These are phyloP conservation scores for Penicillium soppii DNA, from an alignment of 495 filamentous ascomycete species.

Conservation along the genomic window DNA sequence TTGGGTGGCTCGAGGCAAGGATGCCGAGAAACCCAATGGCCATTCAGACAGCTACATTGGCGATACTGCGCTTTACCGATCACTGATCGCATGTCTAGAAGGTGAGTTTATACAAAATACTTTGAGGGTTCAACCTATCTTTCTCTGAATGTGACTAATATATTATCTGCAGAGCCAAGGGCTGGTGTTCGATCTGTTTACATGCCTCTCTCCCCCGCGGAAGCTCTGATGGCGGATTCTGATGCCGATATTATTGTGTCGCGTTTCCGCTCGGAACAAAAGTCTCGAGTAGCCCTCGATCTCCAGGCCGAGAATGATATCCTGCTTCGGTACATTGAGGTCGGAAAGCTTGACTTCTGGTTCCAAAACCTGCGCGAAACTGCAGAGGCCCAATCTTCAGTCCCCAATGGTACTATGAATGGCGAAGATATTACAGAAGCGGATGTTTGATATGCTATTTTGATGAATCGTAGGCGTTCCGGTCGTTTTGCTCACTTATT, in stretches of 20 bases:
- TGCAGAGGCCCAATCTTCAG: constrained; percentile 9
- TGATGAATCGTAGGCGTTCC: constrained; percentile 1
- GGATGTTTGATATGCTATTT: neutral
- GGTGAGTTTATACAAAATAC: constrained; percentile 22
- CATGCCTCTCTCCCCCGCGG: constrained; percentile 45
- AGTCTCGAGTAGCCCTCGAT: constrained; percentile 52
- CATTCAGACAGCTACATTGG: constrained; percentile 21
- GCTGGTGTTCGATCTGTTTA: constrained; percentile 29
- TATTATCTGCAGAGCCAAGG: constrained; percentile 14
- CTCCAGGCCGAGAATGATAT: constrained; percentile 52
- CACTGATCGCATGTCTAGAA: constrained; percentile 30
- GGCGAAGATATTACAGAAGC: neutral
- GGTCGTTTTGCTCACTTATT: neutral
- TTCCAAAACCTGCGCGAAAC: constrained; percentile 48
- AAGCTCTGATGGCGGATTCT: constrained; percentile 47
- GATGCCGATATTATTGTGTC: constrained; percentile 52
- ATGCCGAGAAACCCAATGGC: constrained; percentile 27
- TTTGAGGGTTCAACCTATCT: neutral
- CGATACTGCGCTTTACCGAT: constrained; percentile 33
- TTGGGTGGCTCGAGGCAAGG: constrained; percentile 57
- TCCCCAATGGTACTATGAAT: neutral
- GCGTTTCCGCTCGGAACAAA: constrained; percentile 52
- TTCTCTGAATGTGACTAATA: neutral
- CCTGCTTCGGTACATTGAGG: constrained; percentile 53
- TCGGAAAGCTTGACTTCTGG: constrained; percentile 61